Evolutionary conservation across 1,139 yeast genomes (phyloP).

Genomic region (Martiniozyma asiatica): DNA sequence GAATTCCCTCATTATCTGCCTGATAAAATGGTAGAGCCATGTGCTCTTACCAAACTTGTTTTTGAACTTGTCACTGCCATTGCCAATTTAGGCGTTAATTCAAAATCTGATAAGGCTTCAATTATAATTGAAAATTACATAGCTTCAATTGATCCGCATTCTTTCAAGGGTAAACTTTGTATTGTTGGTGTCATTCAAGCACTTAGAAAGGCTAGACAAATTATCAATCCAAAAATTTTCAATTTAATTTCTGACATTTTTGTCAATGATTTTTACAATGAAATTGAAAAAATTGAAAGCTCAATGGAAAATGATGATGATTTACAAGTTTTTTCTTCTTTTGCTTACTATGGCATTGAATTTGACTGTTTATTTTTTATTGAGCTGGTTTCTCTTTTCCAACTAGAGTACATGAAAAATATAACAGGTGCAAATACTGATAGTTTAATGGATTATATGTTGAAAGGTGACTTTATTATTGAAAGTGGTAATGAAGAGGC

Average conservation of each 20-base stretch:
- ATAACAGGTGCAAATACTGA: slow-evolving; percentile 7
- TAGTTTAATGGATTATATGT: slow-evolving; percentile 10
- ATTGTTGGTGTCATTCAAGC: slow-evolving; percentile 37
- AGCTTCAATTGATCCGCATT: slow-evolving; percentile 22
- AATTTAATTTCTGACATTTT: slow-evolving; percentile 33
- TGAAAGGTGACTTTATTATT: slow-evolving; percentile 8
- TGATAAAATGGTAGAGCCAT: slow-evolving; percentile 20
- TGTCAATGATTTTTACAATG: slow-evolving; percentile 21
- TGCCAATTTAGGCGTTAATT: slow-evolving; percentile 26
- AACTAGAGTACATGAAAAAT: slow-evolving; percentile 15
- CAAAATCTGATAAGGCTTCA: slow-evolving; percentile 23
- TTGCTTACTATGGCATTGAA: slow-evolving; percentile 18
- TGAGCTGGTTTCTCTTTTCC: slow-evolving; percentile 15
- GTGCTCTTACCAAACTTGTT: slow-evolving; percentile 22
- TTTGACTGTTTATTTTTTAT: slow-evolving; percentile 20
- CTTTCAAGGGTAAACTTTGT: slow-evolving; percentile 30
- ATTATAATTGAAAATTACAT: slow-evolving; percentile 24
- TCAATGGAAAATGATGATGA: slow-evolving; percentile 8
- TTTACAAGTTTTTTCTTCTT: slow-evolving; percentile 9
- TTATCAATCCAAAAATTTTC: slow-evolving; percentile 25
- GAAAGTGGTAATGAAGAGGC: slow-evolving; percentile 11
- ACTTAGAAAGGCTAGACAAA: slow-evolving; percentile 25
- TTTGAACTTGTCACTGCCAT: slow-evolving; percentile 23
- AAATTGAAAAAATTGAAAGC: slow-evolving; percentile 12
- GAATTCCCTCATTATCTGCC: slow-evolving; percentile 14